These are phyloP conservation scores for Heliamphora exappendiculata DNA, from an alignment of 148 eudicot species.

Conservation along the genomic window DNA sequence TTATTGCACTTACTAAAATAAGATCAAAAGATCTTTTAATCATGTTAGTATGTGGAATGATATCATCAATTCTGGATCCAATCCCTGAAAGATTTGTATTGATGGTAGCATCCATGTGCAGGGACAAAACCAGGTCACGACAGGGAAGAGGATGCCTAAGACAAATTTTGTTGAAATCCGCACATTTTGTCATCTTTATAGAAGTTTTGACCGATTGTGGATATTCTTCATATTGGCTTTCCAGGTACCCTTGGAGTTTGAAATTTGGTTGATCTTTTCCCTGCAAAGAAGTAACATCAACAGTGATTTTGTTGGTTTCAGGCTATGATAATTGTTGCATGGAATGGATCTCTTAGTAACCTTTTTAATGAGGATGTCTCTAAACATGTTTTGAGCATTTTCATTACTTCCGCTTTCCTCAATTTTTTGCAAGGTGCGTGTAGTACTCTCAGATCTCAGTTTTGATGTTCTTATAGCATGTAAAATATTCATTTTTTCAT, in stretches of 20 bases:
- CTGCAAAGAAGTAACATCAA: conserved; percentile 8
- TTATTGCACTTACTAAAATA: not conserved
- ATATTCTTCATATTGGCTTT: conserved; percentile 72
- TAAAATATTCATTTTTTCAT: not conserved
- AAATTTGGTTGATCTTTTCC: conserved; percentile 1
- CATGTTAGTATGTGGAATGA: not conserved
- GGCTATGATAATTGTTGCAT: conserved; percentile 92
- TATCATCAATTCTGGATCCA: not conserved
- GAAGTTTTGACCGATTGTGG: conserved; percentile 96
- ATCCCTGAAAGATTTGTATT: not conserved
- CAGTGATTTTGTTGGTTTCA: conserved; percentile 23
- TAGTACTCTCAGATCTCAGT: not conserved
- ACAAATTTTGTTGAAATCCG: conserved; percentile 92
- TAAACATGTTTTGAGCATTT: conserved; percentile 74
- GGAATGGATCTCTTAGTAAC: conserved; percentile 61
- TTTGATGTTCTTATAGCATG: not conserved
- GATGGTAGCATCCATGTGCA: conserved; percentile 21
- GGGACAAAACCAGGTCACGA: conserved; percentile 40
- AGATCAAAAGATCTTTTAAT: not conserved
- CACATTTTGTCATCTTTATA: conserved; percentile 82
- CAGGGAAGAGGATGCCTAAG: conserved; percentile 74
- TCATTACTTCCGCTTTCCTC: conserved; percentile 79
- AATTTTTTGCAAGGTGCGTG: conserved; percentile 78
- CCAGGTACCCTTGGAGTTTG: conserved; percentile 52
- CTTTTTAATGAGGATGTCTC: conserved; percentile 61